Evolutionary conservation across 2,329 filamentous ascomycete species (phyloP), one percentile per base, ranked within the genome.

Genomic region (Ambrosiella xylebori): DNA sequence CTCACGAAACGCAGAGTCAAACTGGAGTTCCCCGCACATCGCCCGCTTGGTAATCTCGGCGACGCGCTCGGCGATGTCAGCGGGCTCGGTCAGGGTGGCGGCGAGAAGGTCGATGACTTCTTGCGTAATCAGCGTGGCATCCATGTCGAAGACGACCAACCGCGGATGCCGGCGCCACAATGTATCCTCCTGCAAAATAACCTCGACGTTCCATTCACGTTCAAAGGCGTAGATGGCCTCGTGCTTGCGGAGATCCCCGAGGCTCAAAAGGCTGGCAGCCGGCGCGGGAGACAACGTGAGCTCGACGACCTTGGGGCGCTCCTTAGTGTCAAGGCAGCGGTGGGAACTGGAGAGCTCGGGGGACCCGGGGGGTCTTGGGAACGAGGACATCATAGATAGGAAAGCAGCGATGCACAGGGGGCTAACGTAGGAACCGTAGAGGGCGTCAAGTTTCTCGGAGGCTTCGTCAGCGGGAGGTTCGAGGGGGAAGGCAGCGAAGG

Each of bases 101-200:
- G 93, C 93, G 59, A 98, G 84, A 65, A 97, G 83, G 69, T 98
- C 93, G 67, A 98, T 97, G 61, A 96, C 90, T 73, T 98, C 93
- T 69, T 98, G 90, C 57, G 91, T 86, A 68, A 98, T 97, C 61
- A 98, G 78, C 0, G 93, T 98, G 69, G 86, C 93, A 73, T 98
- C 93, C 93, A 98, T 98, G 70, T 98, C 93, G 66, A 98, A 98
- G 38, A 96, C 88, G 2, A 91, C 89, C 9, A 97, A 76, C 7
- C 91, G 81, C 63, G 90, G 90, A 70, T 94, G 81, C 36, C 84
- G 79, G 60, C 88, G 77, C 74, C 84, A 88, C 38, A 91, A 75
- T 37, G 74, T 79, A 66, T 91, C 86, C 45, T 71, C 71, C 69
- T 94, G 87, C 62, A 95, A 75, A 17, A 86, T 80, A 12, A 91